Evolutionary conservation across 2,329 filamentous ascomycete species (phyloP).

Genomic region (Ascochyta viciae-villosae): DNA sequence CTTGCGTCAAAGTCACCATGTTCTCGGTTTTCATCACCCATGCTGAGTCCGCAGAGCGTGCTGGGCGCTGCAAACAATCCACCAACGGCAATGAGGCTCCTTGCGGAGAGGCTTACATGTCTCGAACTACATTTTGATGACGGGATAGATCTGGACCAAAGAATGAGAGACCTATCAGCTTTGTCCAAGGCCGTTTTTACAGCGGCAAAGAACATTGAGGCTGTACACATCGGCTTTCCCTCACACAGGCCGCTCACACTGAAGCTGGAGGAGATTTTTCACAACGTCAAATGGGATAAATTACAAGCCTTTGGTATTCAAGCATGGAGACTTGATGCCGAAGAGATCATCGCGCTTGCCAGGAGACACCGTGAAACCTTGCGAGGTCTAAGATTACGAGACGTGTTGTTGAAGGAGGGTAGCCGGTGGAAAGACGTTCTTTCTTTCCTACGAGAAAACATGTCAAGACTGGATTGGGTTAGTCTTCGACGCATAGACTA

Average conservation of each 20-base stretch:
- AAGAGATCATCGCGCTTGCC: conserved; percentile 66
- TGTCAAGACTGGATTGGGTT: conserved; percentile 66
- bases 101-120: conserved; percentile 66
- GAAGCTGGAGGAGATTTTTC: conserved; percentile 67
- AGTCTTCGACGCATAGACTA: conserved; percentile 69
- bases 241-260: conserved; percentile 63
- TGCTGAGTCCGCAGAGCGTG: conserved; percentile 67
- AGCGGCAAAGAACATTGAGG: conserved; percentile 65
- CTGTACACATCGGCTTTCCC: conserved; percentile 70
- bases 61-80: conserved; percentile 58
- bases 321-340: conserved; percentile 66
- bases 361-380: conserved; percentile 63
- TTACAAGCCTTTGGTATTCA: conserved; percentile 70
- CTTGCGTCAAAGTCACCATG: conserved; percentile 63
- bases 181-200: conserved; percentile 66
- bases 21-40: conserved; percentile 67
- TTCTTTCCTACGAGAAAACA: conserved; percentile 61
- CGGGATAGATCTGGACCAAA: conserved; percentile 61
- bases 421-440: conserved; percentile 69
- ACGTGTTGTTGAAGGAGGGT: conserved; percentile 67
- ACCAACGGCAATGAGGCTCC: conserved; percentile 55
- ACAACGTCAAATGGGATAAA: conserved; percentile 66
- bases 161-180: conserved; percentile 64
- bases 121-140: conserved; percentile 71
- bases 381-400: conserved; percentile 65